Base-by-base conservation (phyloP, 805 yeast genomes). In the Starmera dryadoides region DNA sequence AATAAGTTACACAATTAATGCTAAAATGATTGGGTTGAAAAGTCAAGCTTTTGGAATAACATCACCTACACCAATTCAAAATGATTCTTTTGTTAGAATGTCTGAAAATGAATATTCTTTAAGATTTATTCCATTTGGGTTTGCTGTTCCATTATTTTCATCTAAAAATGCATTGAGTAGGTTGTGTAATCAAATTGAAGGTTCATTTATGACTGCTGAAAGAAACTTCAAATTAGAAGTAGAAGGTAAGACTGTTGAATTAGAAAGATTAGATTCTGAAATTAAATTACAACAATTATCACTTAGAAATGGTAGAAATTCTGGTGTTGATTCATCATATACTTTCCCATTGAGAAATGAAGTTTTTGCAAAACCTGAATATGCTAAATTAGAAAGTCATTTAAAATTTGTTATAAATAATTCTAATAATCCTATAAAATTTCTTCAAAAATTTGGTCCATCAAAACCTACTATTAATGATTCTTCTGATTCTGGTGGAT, bases 1-100 rank as follows among this genome's bases (percentile, higher is more conserved):
- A 43, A 62, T 77, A 8, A 64, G 68, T 37, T 78, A 78, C 44
- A 64, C 74, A 1, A 69, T 78, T 23, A 80, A 76, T 46, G 79
- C 80, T 6, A 70, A 71, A 40, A 60, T 77, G 42, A 74, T 77
- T 33, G 80, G 75, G 18, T 42, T 49, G 21, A 50, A 42, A 28
- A 52, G 53, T 9, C 53, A 38, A 1, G 11, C 36, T 12, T 6
- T 21, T 9, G 9, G 9, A 9, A 21, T 6, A 6, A 21, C 23
- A 6, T 21, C 23, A 6, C 23, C 23, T 21, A 21, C 23, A 6
- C 9, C 23, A 6, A 6, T 9, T 21, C 8, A 21, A 21, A 37
- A 38, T n/a, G 21, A 50, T 18, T 47, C 53, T 35, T 43, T 59
- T 12, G 58, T 53, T 26, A 53, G 65, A n/a, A 49, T 65, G 55